A percentile compares a stretch with the other conserved stretches of the same genome.
phyloP scores from a whole-genome alignment of 306 rosid genomes.

The Dalbergia cultrata region DNA sequence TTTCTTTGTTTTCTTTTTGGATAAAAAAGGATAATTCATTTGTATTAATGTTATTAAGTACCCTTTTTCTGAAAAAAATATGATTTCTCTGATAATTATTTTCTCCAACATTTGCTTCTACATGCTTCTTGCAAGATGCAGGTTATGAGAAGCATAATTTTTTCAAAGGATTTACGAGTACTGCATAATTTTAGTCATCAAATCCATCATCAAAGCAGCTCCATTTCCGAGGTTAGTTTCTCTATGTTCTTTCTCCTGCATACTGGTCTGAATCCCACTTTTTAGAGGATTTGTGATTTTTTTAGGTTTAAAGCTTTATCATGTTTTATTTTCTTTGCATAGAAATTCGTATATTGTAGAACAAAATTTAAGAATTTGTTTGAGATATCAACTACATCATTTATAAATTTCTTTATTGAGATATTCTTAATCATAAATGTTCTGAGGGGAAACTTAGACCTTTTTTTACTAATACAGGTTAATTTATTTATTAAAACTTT shows the following conservation, averaged over 20 bases:
- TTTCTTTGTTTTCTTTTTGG: neutral
- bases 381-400: constrained; percentile 17
- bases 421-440: neutral
- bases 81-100: neutral
- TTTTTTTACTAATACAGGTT: constrained; percentile 18
- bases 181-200: constrained; percentile 63
- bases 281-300: neutral
- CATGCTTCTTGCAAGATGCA: constrained; percentile 50
- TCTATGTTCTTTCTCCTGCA: constrained; percentile 3
- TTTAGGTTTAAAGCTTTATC: neutral
- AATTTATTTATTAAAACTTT: neutral
- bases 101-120: constrained; percentile 10
- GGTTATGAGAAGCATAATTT: constrained; percentile 60
- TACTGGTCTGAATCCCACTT: constrained; percentile 7
- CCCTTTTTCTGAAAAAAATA: neutral
- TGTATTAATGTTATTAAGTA: neutral
- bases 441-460: constrained; percentile 12
- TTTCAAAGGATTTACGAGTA: constrained; percentile 54
- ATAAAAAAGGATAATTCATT: neutral
- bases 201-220: constrained; percentile 84
- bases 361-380: neutral
- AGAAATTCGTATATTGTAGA: constrained; percentile 6
- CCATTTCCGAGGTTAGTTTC: constrained; percentile 72
- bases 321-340: neutral
- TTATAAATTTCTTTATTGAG: constrained; percentile 1